These are phyloP conservation scores for Trypanosoma cruzi DNA, from an alignment of 208 protist species.

Conservation along the genomic window DNA sequence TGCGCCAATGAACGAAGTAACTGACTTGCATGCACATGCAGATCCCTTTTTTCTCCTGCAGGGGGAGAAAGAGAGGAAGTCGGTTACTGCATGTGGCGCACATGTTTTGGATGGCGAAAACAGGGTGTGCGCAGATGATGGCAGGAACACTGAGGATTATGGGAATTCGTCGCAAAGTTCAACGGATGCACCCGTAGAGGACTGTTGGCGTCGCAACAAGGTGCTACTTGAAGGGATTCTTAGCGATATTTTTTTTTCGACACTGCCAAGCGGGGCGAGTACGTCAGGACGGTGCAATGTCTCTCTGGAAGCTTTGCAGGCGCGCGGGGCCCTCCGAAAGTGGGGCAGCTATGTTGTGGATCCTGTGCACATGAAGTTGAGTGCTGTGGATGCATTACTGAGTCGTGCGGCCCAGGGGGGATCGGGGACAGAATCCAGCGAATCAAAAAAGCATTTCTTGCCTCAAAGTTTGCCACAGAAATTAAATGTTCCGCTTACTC, in stretches of 20 bases:
- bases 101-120: background rate
- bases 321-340: background rate
- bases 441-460: background rate
- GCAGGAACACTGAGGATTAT: background rate
- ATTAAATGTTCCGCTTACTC: conserved; percentile 44
- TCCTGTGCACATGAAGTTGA: conserved; percentile 20
- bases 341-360: conserved; percentile 11
- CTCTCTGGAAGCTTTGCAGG: background rate
- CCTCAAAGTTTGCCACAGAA: conserved; percentile 29
- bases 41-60: background rate
- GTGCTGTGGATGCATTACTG: conserved; percentile 23
- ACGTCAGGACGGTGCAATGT: background rate
- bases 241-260: background rate
- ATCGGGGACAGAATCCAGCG: background rate
- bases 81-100: background rate
- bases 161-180: background rate
- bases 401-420: conserved; percentile 2
- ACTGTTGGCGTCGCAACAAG: background rate
- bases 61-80: background rate
- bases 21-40: background rate
- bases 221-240: background rate
- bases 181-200: background rate
- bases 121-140: background rate
- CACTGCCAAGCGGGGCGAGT: background rate
- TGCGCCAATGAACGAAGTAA: background rate